Conservation (phyloP, 768 basidiomycete species). For the Vishniacozyma victoriae region DNA sequence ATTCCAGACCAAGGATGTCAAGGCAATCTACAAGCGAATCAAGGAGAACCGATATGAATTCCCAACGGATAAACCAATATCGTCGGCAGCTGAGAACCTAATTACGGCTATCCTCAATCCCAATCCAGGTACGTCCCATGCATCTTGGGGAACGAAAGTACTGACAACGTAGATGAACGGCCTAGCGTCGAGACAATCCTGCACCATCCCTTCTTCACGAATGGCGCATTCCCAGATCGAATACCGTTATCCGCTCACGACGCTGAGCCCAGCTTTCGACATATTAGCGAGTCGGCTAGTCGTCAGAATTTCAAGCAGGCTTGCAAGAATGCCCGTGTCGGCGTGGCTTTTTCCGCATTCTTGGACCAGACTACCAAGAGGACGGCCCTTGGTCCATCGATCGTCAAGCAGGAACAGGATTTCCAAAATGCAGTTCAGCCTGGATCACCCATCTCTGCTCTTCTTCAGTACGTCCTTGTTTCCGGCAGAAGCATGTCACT, state of each 20-base stretch:
- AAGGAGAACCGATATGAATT: conserved; percentile 90
- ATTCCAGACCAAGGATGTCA: conserved; percentile 97
- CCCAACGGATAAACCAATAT: conserved; percentile 68
- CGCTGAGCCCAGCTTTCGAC: conserved; percentile 65
- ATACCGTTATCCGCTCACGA: conserved; percentile 78
- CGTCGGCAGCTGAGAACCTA: conserved; percentile 65
- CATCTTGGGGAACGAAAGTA: background rate
- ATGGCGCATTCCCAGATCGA: conserved; percentile 70
- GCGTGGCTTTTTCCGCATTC: conserved; percentile 26
- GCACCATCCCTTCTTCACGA: conserved; percentile 73
- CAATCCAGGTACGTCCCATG: conserved; percentile 54
- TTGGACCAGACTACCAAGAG: conserved; percentile 18
- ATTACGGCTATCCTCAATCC: conserved; percentile 79
- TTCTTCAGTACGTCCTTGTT: conserved; percentile 54
- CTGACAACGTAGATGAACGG: conserved; percentile 53
- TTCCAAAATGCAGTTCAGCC: conserved; percentile 95
- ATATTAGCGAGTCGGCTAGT: conserved; percentile 58
- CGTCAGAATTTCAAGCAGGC: conserved; percentile 68
- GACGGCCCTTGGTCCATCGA: conserved; percentile 36
- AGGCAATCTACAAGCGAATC: conserved; percentile 94
- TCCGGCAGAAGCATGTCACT: background rate
- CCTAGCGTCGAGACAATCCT: conserved; percentile 81
- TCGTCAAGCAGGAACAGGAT: conserved; percentile 65
- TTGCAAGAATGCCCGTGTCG: conserved; percentile 32
- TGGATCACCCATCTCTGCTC: conserved; percentile 83